Base-by-base conservation (phyloP, 2,329 filamentous ascomycete species). In the Fusarium mangiferae region DNA sequence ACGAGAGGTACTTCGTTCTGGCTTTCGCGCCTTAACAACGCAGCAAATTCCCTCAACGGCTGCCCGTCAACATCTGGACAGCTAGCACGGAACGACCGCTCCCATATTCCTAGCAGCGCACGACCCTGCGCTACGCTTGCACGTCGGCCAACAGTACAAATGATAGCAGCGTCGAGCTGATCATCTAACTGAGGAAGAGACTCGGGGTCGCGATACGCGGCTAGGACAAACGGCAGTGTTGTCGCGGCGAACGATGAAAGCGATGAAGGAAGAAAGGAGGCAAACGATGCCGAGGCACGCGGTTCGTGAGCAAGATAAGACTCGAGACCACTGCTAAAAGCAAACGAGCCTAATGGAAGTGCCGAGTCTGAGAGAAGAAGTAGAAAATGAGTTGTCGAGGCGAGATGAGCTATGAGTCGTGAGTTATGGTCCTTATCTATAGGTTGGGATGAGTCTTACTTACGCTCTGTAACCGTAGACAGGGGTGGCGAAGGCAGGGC, bases 301-400 rank as follows among this genome's bases (percentile, higher is more conserved):
- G 73, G 62, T 75, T 86, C 86, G 84, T 96, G 94, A 7, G 92
- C 91, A 24, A 95, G 90, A 81, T 92, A 96, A 45, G 93, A 96
- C 83, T 96, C 94, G 22, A 96, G 88, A 7, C 93, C 93, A 75
- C 90, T 93, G 85, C 91, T 94, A 85, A 96, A 96, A 78, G 94
- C 94, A 83, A 96, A 96, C n/a, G 93, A 94, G 65, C 94, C 94
- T 1, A 96, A 87, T 2, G 94, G 94, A 6, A 96, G 89, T 20
- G 93, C 93, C 3, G 94, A 95, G 85, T 96, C 94, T 54, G 94
- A 90, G 55, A 96, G 90, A 7, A 96, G 87, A 38, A 96, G 89
- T 42, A 95, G 89, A 74, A 92, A 91, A 82, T 96, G 94, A 38
- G 79, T 79, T 13, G 81, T 67, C 24, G 74, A 62, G 14, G 77